Conservation (phyloP, 768 basidiomycete genomes). For the Boletus reticuloceps region DNA sequence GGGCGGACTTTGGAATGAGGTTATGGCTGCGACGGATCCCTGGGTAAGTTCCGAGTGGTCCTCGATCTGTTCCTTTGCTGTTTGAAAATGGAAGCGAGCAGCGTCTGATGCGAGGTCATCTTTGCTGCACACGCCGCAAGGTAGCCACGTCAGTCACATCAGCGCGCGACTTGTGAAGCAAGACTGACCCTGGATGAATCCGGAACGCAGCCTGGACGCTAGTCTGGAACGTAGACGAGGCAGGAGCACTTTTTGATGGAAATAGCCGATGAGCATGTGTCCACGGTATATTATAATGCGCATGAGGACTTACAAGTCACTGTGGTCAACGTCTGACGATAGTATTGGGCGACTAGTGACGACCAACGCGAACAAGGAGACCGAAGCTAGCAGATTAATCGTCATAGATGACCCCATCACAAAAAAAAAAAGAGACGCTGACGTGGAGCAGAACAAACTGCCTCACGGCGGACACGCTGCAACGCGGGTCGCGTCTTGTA, state of each 20-base stretch:
- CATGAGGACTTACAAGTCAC: constrained; percentile 28
- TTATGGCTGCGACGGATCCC: constrained; percentile 28
- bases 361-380: constrained; percentile 43
- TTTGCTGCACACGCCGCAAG: constrained; percentile 13
- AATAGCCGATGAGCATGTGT: constrained; percentile 15
- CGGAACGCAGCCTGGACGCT: constrained; percentile 37
- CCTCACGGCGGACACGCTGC: constrained; percentile 23
- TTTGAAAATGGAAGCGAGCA: constrained; percentile 31
- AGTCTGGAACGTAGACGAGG: constrained; percentile 26
- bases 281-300: neutral
- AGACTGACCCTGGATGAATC: constrained; percentile 36
- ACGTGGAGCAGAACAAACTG: constrained; percentile 20
- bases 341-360: constrained; percentile 41
- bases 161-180: constrained; percentile 5
- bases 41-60: constrained; percentile 28
- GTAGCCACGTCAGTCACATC: constrained; percentile 10
- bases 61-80: constrained; percentile 29
- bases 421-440: constrained; percentile 1
- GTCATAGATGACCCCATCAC: constrained; percentile 30
- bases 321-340: constrained; percentile 19
- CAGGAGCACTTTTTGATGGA: constrained; percentile 7
- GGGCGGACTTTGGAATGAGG: constrained; percentile 23
- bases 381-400: constrained; percentile 36
- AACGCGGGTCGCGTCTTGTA: constrained; percentile 23
- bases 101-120: constrained; percentile 19